Evolutionary conservation across 2,329 filamentous ascomycete species (phyloP), one percentile per base, ranked within the genome.

Genomic region (Pseudopyricularia javanii): DNA sequence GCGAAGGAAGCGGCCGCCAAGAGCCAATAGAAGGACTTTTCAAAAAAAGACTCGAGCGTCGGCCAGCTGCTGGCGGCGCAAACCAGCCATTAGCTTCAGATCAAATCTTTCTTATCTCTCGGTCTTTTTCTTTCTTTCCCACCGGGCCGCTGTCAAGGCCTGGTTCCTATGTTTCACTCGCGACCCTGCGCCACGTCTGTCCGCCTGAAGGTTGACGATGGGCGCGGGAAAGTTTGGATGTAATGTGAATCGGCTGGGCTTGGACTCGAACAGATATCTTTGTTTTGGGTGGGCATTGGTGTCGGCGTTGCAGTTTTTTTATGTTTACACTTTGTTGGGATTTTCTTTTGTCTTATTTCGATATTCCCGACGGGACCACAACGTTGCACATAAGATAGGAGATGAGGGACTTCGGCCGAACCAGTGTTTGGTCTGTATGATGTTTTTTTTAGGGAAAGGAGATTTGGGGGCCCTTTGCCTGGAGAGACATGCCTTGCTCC

Each of bases 1-100:
- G 26, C 47, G 7, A 49, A 49, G 57, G 64, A 69, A 60, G 57
- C 57, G 26, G 61, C 60, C 48, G 55, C 45, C n/a, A 56, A 59
- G 51, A 49, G 51, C 24, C 32, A 56, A 45, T 50, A 53, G 20
- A 14, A 5, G 28, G 28, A 37, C 4, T 24, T 26, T 5, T 11
- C n/a, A 17, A 45, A 30, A 4, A 30, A 30, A 40, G 35, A n/a
- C 49, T 24, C n/a, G 33, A 37, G 15, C 33, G 20, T 20, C 17
- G 11, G n/a, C 7, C 4, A 17, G 24, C 26, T 35, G 28, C 28
- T 30, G 28, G 9, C 28, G 28, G 28, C 28, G 28, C 28, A 30
- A 37, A n/a, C 11, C 20, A n/a, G 11, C 11, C 20, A n/a, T 15
- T 6, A 17, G 32, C 3, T 50, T 45, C 9, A 15, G 7, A 34